Evolutionary conservation across 2,329 filamentous ascomycete species (phyloP), one percentile per base, ranked within the genome.

Genomic region (Polytolypa hystricis): DNA sequence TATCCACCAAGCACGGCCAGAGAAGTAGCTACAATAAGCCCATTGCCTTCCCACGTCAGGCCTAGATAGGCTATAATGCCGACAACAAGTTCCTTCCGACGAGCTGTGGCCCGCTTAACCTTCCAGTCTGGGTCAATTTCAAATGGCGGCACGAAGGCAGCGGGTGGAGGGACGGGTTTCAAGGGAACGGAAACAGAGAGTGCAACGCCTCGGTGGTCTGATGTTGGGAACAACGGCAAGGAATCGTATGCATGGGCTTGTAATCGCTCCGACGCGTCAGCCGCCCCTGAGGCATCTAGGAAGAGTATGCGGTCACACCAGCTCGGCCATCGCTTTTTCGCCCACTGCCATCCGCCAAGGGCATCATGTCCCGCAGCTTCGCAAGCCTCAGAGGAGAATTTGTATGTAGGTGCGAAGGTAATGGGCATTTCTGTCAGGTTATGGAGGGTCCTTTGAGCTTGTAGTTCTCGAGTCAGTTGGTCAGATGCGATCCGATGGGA

Each of bases 291-390:
- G 14, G 72, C 75, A 35, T 81, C 74, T 3, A 89, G 66, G 57
- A 78, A 96, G 14, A 96, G 65, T 14, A 96, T 79, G 3, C 91
- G 77, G 58, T 96, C 91, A 51, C 86, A 94, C 91, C 89, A 96
- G 51, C 80, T 79, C 1, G 91, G 87, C 71, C 84, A 93, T 30
- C 91, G 78, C 55, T 93, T 83, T 39, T 69, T 66, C 5, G 86
- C 83, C 73, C 86, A 95, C 20, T 67, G 62, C 79, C 81, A 89
- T 8, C 66, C 61, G 3, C 70, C 59, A 28, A 46, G 49, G 30
- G 47, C 43, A 10, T 55, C 48, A 14, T 54, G 52, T 51, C 42
- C 40, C 8, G 47, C 42, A 12, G 48, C 53, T 2, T 69, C 48
- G 17, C 58, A 62, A 10, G 66, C 61, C 5, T 57, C 55, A 19